Evolutionary conservation across 495 filamentous ascomycete genomes (phyloP).

Genomic region (Podospora pseudoanserina): DNA sequence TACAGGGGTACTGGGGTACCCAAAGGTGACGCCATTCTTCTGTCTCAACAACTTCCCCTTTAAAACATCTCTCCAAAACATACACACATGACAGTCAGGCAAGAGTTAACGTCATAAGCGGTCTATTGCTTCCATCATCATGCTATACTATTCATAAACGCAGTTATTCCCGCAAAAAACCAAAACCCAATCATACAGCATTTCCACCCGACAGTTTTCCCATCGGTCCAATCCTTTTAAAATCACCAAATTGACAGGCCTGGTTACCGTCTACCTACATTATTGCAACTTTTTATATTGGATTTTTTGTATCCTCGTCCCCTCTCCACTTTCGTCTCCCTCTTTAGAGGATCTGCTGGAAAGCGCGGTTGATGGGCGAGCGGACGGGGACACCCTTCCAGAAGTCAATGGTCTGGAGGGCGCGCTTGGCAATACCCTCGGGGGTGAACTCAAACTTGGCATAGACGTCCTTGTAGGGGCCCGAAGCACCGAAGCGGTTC

Average conservation of each 20-base stretch:
- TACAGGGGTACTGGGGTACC: constrained; percentile 12
- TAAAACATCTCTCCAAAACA: neutral
- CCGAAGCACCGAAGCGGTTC: constrained; percentile 95
- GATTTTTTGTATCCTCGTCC: neutral
- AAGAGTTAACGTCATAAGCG: neutral
- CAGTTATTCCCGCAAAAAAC: constrained; percentile 16
- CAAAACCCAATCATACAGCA: constrained; percentile 7
- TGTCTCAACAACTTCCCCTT: neutral
- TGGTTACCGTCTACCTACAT: constrained; percentile 1
- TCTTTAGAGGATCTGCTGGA: constrained; percentile 74
- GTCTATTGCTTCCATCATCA: constrained; percentile 22
- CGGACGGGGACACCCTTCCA: constrained; percentile 91
- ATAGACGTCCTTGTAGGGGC: constrained; percentile 97
- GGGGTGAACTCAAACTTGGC: constrained; percentile 99
- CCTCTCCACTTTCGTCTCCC: neutral
- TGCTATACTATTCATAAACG: constrained; percentile 11
- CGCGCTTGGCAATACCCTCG: constrained; percentile 93
- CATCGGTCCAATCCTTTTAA: constrained; percentile 8
- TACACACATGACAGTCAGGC: neutral
- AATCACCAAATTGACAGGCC: constrained; percentile 2
- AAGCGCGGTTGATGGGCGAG: constrained; percentile 92
- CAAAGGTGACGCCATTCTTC: constrained; percentile 21
- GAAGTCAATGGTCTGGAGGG: constrained; percentile 84
- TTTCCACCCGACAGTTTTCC: constrained; percentile 7
- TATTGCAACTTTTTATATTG: constrained; percentile 6